A percentile compares a stretch with the other conserved stretches of the same genome.
These are phyloP conservation scores for Trichoderma parareesei DNA, from an alignment of 495 filamentous ascomycete species.

Conservation along the genomic window DNA sequence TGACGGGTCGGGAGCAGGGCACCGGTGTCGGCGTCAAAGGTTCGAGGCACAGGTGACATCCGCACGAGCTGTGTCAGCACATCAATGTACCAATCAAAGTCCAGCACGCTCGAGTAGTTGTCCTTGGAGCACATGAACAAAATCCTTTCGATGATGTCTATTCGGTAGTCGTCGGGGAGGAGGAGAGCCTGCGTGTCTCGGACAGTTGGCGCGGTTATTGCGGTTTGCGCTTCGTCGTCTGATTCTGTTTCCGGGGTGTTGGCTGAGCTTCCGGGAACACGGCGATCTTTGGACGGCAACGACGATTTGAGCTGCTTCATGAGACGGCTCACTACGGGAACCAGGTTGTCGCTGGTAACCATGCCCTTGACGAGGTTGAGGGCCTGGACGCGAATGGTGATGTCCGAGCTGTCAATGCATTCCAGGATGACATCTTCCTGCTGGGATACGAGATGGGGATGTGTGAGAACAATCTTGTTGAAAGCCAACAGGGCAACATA, in stretches of 20 bases:
- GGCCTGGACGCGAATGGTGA: conserved; percentile 91
- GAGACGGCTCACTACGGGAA: conserved; percentile 75
- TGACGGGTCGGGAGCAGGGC: neutral
- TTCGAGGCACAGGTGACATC: conserved; percentile 43
- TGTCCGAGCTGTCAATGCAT: conserved; percentile 90
- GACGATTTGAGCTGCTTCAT: conserved; percentile 69
- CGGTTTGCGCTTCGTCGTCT: conserved; percentile 50
- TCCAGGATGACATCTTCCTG: conserved; percentile 94
- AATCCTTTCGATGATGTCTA: conserved; percentile 70
- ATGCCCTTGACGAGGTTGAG: conserved; percentile 86
- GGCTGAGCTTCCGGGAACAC: conserved; percentile 21
- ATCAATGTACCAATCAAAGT: conserved; percentile 97
- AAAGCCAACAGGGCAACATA: conserved; percentile 95
- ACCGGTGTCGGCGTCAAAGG: conserved; percentile 22
- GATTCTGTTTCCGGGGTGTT: conserved; percentile 44
- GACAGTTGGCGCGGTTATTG: conserved; percentile 27
- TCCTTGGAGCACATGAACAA: conserved; percentile 85
- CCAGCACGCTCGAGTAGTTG: conserved; percentile 73
- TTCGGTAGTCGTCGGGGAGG: conserved; percentile 74
- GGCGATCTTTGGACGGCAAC: conserved; percentile 26
- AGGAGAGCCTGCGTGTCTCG: conserved; percentile 29
- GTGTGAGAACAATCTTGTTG: conserved; percentile 82
- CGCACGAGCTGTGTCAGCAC: conserved; percentile 73
- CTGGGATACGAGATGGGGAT: conserved; percentile 75
- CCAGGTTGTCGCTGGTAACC: conserved; percentile 76